These are phyloP conservation scores for Metschnikowia santaceciliae DNA, from an alignment of 805 yeast genomes.

Conservation along the genomic window DNA sequence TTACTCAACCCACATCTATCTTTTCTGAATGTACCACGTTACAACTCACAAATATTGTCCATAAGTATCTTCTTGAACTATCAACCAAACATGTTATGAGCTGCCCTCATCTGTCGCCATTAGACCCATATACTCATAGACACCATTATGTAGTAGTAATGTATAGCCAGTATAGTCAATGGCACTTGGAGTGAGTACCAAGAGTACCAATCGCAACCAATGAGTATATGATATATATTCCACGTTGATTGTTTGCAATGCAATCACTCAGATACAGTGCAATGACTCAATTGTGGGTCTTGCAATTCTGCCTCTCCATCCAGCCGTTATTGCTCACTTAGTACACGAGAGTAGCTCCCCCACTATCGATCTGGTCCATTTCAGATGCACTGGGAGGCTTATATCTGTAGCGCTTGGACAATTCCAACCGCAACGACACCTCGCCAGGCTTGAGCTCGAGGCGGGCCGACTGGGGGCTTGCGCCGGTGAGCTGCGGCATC, in stretches of 20 bases:
- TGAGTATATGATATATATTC: too few relatives aligned
- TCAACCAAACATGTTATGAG: too few relatives aligned
- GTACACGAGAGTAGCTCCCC: constrained; percentile 69
- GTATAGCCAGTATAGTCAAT: too few relatives aligned
- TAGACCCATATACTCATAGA: too few relatives aligned
- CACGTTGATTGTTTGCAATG: neutral
- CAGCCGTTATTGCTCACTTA: neutral
- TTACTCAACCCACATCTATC: too few relatives aligned
- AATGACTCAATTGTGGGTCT: neutral
- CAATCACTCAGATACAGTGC: neutral
- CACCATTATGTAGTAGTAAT: too few relatives aligned
- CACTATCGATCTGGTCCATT: constrained; percentile 71
- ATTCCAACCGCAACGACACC: constrained; percentile 52
- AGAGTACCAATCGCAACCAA: too few relatives aligned
- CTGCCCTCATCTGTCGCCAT: too few relatives aligned
- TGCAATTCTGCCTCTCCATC: neutral
- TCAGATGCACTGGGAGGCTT: constrained; percentile 60
- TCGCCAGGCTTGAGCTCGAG: constrained; percentile 41
- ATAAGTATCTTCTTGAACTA: too few relatives aligned
- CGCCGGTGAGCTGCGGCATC: constrained; percentile 27
- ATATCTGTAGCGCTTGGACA: constrained; percentile 75
- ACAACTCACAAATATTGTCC: too few relatives aligned
- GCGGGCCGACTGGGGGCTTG: constrained; percentile 20
- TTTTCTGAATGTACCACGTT: too few relatives aligned
- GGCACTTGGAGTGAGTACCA: too few relatives aligned